These are phyloP conservation scores for Verticillium nubilum DNA, from an alignment of 2,329 filamentous ascomycete genomes.

Conservation along the genomic window DNA sequence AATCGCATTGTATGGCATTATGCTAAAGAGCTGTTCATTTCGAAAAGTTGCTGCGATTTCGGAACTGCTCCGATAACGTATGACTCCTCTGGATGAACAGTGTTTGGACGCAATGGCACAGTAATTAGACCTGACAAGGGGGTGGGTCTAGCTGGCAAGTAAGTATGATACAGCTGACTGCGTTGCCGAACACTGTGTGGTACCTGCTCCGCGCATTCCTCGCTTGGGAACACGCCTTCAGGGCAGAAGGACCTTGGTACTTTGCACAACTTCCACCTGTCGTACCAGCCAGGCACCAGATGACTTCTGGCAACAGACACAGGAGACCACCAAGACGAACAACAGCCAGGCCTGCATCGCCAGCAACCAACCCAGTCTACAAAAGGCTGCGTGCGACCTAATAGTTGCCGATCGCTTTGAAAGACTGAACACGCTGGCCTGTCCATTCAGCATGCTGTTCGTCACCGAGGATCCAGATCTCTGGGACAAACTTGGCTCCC, in stretches of 20 bases:
- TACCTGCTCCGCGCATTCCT: not conserved
- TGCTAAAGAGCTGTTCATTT: not conserved
- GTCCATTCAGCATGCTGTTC: not conserved
- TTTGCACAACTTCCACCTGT: not conserved
- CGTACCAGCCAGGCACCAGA: not conserved
- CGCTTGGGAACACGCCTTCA: not conserved
- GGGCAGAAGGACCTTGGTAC: not conserved
- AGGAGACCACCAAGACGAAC: not conserved
- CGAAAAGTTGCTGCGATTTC: not conserved
- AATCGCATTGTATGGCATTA: not conserved
- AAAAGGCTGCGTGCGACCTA: too few relatives aligned
- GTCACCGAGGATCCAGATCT: not conserved
- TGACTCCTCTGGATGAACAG: not conserved
- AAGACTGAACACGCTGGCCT: not conserved
- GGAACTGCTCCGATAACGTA: not conserved
- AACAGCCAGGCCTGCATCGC: not conserved
- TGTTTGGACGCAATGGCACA: not conserved
- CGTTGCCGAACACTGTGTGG: not conserved
- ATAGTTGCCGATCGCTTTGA: not conserved
- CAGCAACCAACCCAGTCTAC: not conserved
- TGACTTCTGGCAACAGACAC: not conserved
- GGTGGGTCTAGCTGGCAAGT: not conserved
- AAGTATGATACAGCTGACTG: not conserved
- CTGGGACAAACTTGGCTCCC: constrained; percentile 3
- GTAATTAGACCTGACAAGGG: not conserved